Evolutionary conservation across 2,329 filamentous ascomycete species (phyloP).

Genomic region (Cytospora chrysosperma): DNA sequence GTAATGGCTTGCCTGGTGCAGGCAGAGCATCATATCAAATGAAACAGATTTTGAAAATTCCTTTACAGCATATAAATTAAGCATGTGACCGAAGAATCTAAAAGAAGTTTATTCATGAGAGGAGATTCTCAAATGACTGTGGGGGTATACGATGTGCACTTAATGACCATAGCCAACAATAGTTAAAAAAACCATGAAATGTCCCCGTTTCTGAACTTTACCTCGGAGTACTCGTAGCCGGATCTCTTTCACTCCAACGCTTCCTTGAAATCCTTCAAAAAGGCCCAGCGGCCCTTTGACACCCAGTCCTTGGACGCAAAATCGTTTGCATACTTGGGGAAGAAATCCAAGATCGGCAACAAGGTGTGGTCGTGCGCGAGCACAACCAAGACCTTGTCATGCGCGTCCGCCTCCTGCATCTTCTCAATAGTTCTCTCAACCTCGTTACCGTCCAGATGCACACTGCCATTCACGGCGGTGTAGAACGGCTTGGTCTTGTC

Average conservation of each 20-base stretch:
- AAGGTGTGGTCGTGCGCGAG: conserved; percentile 48
- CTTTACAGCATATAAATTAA: background rate
- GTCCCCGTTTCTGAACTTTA: background rate
- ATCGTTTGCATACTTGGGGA: conserved; percentile 46
- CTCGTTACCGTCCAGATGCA: conserved; percentile 32
- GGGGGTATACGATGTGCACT: background rate
- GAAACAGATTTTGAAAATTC: background rate
- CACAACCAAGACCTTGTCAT: conserved; percentile 43
- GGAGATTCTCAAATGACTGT: background rate
- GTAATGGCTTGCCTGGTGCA: background rate
- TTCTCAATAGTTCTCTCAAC: conserved; percentile 43
- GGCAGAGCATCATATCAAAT: background rate
- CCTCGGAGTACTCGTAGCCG: background rate
- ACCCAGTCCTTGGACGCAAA: conserved; percentile 47
- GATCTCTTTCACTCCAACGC: conserved; percentile 34
- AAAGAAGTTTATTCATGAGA: background rate
- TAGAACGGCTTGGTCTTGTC: conserved; percentile 35
- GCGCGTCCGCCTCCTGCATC: conserved; percentile 45
- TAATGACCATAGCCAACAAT: background rate
- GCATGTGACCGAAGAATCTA: background rate
- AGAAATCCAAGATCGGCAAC: conserved; percentile 46
- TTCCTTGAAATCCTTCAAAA: conserved; percentile 48
- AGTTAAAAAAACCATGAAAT: background rate
- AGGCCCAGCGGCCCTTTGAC: conserved; percentile 47
- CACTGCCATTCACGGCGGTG: conserved; percentile 18